Evolutionary conservation across 2,329 filamentous ascomycete species (phyloP).

Genomic region (Ophiocordyceps camponoti-rufipedis): DNA sequence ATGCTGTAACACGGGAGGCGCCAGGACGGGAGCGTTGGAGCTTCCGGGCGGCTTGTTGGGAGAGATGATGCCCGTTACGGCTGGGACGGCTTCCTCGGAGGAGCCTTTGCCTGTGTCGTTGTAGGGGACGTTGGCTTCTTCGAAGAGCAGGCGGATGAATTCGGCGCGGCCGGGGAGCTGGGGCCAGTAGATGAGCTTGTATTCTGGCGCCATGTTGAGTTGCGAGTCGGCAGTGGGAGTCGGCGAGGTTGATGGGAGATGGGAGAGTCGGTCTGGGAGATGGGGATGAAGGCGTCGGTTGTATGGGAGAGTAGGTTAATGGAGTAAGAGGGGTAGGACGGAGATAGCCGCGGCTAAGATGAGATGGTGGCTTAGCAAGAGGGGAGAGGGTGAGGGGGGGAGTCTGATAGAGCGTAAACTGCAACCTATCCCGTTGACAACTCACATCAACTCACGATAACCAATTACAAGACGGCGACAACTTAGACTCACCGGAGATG

Average conservation of each 20-base stretch:
- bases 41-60: slow-evolving; percentile 26
- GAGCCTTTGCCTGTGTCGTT: slow-evolving; percentile 29
- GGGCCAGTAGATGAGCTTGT: slow-evolving; percentile 57
- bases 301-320: no score
- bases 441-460: no score
- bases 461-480: no score
- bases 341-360: background rate
- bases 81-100: slow-evolving; percentile 27
- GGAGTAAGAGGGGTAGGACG: background rate
- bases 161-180: slow-evolving; percentile 56
- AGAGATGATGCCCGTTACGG: slow-evolving; percentile 29
- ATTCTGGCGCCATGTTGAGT: slow-evolving; percentile 10
- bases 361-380: no score
- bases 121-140: slow-evolving; percentile 48
- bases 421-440: no score
- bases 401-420: no score
- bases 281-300: no score
- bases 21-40: slow-evolving; percentile 45
- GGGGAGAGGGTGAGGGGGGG: no score
- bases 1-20: slow-evolving; percentile 47
- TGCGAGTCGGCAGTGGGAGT: no score
- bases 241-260: background rate
- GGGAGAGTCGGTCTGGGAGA: background rate
- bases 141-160: slow-evolving; percentile 52
- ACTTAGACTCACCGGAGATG: no score